Conservation (phyloP, 768 basidiomycete species). For the Xerocomus potaroensis region DNA sequence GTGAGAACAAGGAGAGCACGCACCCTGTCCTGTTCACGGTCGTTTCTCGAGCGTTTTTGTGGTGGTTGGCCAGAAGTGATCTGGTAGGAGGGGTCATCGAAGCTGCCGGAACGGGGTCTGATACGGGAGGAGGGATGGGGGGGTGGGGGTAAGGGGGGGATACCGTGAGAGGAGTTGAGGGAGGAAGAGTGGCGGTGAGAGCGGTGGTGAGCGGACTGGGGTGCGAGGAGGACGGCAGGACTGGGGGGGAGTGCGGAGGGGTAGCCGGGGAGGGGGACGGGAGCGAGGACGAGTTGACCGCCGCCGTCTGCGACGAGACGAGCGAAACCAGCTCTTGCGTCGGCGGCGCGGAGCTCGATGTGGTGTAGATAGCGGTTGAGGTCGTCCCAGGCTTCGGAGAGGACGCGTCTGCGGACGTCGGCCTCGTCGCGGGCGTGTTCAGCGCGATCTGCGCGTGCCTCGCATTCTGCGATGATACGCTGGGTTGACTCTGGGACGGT, state of each 20-base stretch:
- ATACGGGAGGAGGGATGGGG: constrained; percentile 33
- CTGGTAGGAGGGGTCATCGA: constrained; percentile 34
- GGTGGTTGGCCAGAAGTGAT: constrained; percentile 38
- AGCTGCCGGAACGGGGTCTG: constrained; percentile 42
- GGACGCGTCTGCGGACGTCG: constrained; percentile 40
- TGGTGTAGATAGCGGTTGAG: constrained; percentile 44
- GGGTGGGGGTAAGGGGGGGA: constrained; percentile 37
- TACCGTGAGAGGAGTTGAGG: constrained; percentile 27
- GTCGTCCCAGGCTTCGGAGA: constrained; percentile 48
- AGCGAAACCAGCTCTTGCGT: constrained; percentile 46
- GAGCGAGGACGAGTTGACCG: constrained; percentile 39
- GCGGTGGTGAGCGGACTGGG: constrained; percentile 15
- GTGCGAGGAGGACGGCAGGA: constrained; percentile 28
- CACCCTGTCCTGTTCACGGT: constrained; percentile 32
- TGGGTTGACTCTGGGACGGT: constrained; percentile 31
- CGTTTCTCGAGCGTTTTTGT: constrained; percentile 42
- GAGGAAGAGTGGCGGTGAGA: constrained; percentile 21
- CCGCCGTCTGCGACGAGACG: constrained; percentile 43
- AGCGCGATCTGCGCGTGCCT: constrained; percentile 46
- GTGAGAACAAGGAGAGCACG: neutral
- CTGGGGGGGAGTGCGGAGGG: constrained; percentile 10
- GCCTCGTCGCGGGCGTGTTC: constrained; percentile 55
- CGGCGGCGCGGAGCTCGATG: constrained; percentile 43
- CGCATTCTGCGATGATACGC: constrained; percentile 41
- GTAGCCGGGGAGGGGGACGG: constrained; percentile 29